Evolutionary conservation across 441 rosid species (phyloP).

Genomic region (Gossypium aridum): DNA sequence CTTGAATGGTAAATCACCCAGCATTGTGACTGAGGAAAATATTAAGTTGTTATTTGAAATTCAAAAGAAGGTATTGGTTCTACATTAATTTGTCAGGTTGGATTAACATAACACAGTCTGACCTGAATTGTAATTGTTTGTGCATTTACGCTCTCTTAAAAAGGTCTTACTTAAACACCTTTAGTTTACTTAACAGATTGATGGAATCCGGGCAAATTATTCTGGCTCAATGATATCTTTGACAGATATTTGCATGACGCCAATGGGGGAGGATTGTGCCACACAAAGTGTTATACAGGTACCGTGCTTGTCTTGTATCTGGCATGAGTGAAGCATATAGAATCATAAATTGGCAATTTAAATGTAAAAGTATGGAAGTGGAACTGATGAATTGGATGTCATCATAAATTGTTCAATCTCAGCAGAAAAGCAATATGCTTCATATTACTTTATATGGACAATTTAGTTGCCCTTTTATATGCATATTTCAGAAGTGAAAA

Average conservation of each 20-base stretch:
- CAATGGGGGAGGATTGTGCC: constrained; percentile 87
- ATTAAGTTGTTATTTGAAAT: constrained; percentile 88
- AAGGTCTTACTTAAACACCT: constrained; percentile 1
- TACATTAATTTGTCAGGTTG: background rate
- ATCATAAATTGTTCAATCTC: background rate
- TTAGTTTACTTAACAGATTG: constrained; percentile 52
- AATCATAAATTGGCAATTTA: background rate
- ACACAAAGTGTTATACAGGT: constrained; percentile 97
- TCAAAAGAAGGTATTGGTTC: constrained; percentile 73
- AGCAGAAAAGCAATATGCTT: background rate
- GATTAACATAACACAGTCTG: background rate
- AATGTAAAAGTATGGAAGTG: constrained; percentile 2
- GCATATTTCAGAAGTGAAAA: background rate
- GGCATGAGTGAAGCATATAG: background rate
- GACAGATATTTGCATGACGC: constrained; percentile 94
- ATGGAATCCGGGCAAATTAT: constrained; percentile 74
- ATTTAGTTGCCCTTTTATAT: background rate
- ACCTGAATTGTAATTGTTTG: background rate
- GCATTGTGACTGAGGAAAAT: constrained; percentile 78
- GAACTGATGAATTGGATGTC: background rate
- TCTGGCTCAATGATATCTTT: constrained; percentile 79
- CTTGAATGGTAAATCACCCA: constrained; percentile 43
- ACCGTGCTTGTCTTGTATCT: constrained; percentile 12
- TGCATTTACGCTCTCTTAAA: background rate
- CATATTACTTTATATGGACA: background rate